Evolutionary conservation across 352 stramenopile species (phyloP).

Genomic region (Globisporangium camurandrum): DNA sequence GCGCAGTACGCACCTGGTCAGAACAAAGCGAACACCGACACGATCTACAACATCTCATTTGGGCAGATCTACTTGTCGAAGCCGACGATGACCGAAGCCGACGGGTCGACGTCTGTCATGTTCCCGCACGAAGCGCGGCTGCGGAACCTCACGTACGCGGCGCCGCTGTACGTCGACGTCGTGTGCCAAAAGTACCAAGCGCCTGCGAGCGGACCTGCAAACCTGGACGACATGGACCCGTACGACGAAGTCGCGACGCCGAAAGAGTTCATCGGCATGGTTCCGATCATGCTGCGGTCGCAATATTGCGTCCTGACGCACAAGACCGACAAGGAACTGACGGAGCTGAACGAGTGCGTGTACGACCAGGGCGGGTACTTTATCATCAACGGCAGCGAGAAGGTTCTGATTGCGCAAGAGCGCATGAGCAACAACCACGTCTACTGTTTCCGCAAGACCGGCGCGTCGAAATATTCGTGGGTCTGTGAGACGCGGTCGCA

Average conservation of each 20-base stretch:
- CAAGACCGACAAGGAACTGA: conserved; percentile 91
- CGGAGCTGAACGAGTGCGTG: conserved; percentile 97
- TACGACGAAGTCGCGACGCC: conserved; percentile 83
- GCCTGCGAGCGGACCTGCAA: conserved; percentile 43
- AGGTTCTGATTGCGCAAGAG: conserved; percentile 99
- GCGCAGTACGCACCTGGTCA: conserved; percentile 94
- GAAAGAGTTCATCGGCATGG: conserved; percentile 97
- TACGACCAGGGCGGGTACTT: conserved; percentile 99
- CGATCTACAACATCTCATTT: conserved; percentile 95
- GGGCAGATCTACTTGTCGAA: conserved; percentile 98
- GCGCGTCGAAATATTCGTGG: conserved; percentile 94
- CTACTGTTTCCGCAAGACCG: conserved; percentile 99
- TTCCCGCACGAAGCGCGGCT: conserved; percentile 98
- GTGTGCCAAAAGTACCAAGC: conserved; percentile 90
- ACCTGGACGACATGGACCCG: conserved; percentile 82
- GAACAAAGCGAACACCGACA: conserved; percentile 88
- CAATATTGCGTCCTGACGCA: conserved; percentile 94
- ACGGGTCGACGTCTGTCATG: conserved; percentile 97
- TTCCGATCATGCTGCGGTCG: conserved; percentile 98
- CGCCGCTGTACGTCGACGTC: conserved; percentile 98
- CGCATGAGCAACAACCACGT: conserved; percentile 99
- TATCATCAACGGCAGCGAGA: conserved; percentile 97
- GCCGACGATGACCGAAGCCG: conserved; percentile 95
- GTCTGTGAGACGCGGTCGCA: conserved; percentile 96
- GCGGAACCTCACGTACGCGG: conserved; percentile 98